A percentile compares a stretch with the other conserved stretches of the same genome.
Evolutionary conservation across 2,329 filamentous ascomycete genomes (phyloP).

Genomic region (Arthrobotrys entomopaga): DNA sequence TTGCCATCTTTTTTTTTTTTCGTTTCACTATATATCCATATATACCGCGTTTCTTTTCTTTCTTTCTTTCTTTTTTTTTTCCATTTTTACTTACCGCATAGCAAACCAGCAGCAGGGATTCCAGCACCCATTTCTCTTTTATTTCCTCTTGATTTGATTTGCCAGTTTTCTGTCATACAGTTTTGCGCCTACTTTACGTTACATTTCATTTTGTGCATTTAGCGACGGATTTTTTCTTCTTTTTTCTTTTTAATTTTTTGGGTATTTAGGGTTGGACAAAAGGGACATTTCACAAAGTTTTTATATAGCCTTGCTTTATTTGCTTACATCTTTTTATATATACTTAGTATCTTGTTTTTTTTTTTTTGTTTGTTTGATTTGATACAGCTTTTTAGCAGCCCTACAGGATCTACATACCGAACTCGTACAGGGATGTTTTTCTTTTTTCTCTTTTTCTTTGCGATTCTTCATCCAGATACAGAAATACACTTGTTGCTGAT

Average conservation of each 20-base stretch:
- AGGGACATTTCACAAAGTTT: conserved; percentile 16
- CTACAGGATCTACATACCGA: conserved; percentile 7
- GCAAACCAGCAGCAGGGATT: background rate
- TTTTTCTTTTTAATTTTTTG: conserved; percentile 4
- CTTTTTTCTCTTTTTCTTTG: background rate
- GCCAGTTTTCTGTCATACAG: background rate
- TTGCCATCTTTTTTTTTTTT: background rate
- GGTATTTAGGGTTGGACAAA: conserved; percentile 25
- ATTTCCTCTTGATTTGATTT: background rate
- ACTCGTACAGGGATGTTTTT: background rate
- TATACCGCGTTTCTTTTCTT: conserved; percentile 10
- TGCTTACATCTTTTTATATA: conserved; percentile 11
- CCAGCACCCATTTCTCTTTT: conserved; percentile 1
- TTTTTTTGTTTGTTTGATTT: no score
- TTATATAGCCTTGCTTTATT: conserved; percentile 23
- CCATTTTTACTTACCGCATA: background rate
- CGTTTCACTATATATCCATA: background rate
- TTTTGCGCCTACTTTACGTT: background rate
- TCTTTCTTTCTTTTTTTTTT: background rate
- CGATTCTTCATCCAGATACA: no score
- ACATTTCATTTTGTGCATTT: background rate
- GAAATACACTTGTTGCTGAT: no score
- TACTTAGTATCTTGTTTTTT: no score
- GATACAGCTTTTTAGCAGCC: conserved; percentile 15
- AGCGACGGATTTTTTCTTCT: conserved; percentile 4